Percentiles rank a stretch among this genome's conserved stretches.
phyloP scores from a whole-genome alignment of 345 rosid genomes.

The Salix koriyanagi region DNA sequence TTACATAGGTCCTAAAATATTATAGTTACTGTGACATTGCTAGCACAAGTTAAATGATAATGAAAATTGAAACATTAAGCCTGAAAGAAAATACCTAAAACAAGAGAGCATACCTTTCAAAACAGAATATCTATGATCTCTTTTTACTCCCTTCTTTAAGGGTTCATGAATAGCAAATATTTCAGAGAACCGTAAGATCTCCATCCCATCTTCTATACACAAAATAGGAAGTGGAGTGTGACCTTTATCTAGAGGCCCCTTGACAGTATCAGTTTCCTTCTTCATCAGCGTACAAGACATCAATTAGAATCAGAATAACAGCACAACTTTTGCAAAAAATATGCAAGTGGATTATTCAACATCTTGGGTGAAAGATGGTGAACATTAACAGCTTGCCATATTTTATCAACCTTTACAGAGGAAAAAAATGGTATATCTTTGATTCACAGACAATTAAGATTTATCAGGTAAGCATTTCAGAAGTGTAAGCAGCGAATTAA shows the following conservation, averaged over 20 bases:
- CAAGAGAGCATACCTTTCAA: conserved; percentile 52
- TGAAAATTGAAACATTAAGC: background rate
- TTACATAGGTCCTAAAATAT: background rate
- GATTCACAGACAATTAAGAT: background rate
- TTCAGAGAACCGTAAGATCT: conserved; percentile 86
- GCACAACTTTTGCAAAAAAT: background rate
- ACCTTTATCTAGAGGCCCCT: conserved; percentile 41
- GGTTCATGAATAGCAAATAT: conserved; percentile 88
- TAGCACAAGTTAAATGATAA: background rate
- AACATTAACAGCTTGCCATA: background rate
- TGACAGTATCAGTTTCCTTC: conserved; percentile 31
- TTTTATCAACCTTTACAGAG: background rate
- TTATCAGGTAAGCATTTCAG: background rate
- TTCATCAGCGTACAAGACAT: background rate
- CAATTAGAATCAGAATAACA: background rate
- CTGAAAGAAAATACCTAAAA: background rate
- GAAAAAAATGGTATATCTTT: background rate
- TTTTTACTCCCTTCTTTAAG: conserved; percentile 54
- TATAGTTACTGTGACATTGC: background rate
- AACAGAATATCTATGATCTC: conserved; percentile 52
- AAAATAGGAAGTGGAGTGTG: conserved; percentile 68
- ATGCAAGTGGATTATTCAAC: background rate
- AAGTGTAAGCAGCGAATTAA: background rate
- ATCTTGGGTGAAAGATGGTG: background rate
- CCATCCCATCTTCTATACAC: conserved; percentile 80